Conservation (phyloP, 345 rosid genomes). For the Alliaria petiolata region DNA sequence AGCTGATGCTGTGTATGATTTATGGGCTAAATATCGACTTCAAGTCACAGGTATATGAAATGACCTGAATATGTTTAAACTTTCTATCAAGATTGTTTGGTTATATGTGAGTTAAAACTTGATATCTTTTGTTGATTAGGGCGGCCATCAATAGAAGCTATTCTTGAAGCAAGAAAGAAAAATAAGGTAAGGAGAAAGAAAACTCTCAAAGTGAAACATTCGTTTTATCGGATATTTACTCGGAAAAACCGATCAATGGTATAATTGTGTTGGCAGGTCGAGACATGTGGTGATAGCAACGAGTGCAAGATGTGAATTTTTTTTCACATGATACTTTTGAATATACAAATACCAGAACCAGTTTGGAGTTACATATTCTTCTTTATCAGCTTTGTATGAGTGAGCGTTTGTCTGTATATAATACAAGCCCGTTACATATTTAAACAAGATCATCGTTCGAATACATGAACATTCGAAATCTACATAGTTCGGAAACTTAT, state of each 20-base stretch:
- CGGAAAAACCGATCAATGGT: neutral
- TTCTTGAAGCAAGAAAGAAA: slow-evolving; percentile 63
- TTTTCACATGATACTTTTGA: neutral
- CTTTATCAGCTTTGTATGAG: neutral
- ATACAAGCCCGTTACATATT: neutral
- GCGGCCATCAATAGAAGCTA: slow-evolving; percentile 60
- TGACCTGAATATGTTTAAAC: neutral
- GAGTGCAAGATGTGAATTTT: slow-evolving; percentile 51
- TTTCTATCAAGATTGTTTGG: neutral
- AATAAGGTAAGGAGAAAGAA: slow-evolving; percentile 45
- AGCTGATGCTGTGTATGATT: slow-evolving; percentile 68
- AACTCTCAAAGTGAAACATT: neutral
- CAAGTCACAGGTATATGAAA: slow-evolving; percentile 57
- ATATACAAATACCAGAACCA: neutral
- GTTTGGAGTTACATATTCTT: neutral
- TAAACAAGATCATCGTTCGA: too few species aligned
- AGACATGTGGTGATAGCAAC: slow-evolving; percentile 45
- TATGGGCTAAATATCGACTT: slow-evolving; percentile 89
- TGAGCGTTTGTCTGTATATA: neutral
- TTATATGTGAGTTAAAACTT: neutral
- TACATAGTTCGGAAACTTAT: too few species aligned
- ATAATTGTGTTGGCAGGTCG: slow-evolving; percentile 39
- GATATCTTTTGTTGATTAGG: slow-evolving; percentile 41
- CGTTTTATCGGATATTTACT: neutral
- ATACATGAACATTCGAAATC: too few species aligned